Evolutionary conservation across 257 asterid genomes (phyloP), one percentile per base, ranked within the genome.

Genomic region (Rehmannia glutinosa): DNA sequence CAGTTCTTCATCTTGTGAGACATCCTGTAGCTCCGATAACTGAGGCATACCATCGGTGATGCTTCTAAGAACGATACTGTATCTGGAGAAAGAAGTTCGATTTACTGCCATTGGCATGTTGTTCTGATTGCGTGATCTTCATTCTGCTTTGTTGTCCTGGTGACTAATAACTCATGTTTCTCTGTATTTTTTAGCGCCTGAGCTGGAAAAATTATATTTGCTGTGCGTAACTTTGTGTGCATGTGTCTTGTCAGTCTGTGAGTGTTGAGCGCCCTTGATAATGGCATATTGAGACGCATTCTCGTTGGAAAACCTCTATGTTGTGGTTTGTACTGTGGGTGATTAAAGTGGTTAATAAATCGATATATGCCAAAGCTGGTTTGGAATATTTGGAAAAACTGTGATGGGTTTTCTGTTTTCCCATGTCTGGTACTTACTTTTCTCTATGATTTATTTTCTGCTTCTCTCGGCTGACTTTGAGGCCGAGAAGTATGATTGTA

Each of bases 1-100:
- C 66, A 80, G 56, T 67, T 83, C 85, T 47, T 83, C 96, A 2
- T 88, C 96, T 61, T 79, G 87, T 2, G 99, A 93, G 77, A 75
- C 87, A 52, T 93, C 96, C 11, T 80, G 70, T 74, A 75, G 85
- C 84, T 93, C 99, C 1, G 97, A 85, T 66, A 77, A 65, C 81
- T 84, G 89, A 90, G 75, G 56, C 13, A 13, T 70, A 47, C 76
- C 35, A 46, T 6, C 19, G 25, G n/a, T 25, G 41, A 55, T 45
- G 56, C 36, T 30, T 38, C 66, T 38, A 15, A n/a, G n/a, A n/a
- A n/a, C n/a, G n/a, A n/a, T n/a, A n/a, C n/a, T n/a, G n/a, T n/a
- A n/a, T 21, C 15, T 46, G 60, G 53, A 25, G 73, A 61, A 61
- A 62, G 23, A n/a, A 8, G 20, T n/a, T 46, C 51, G 49, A n/a